Base-by-base conservation (phyloP, 306 rosid genomes). In the Cicer chorassanicum region DNA sequence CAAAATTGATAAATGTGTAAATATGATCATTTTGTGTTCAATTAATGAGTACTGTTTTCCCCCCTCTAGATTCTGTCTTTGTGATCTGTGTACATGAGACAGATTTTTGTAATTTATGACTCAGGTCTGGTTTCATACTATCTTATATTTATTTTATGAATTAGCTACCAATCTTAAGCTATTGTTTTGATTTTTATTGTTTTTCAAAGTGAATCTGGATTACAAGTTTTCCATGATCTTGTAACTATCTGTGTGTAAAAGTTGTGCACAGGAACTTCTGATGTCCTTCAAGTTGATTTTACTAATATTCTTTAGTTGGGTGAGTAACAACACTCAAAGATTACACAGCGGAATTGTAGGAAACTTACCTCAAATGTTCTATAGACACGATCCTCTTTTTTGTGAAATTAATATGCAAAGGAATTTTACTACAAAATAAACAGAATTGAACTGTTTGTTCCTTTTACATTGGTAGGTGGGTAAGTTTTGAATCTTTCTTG, bases 31-130 rank as follows among this genome's bases (percentile, higher is more conserved):
- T 44, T 18, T 46, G 9, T 68, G 61, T 60, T 79, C 70, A 9
- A 59, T 41, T 39, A 6, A 16, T 15, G 69, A 41, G 41, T 70
- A 55, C 68, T 40, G 39, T 44, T 79, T 39, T 19, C 13, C 13
- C 75, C 45, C n/a, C 38, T 63, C 34, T 39, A 62, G 68, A 54
- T 78, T 40, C 66, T 53, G 41, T 69, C 50, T 80, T 48, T 21
- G 42, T 50, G 76, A 65, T 50, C 36, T 48, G 21, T 21, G n/a
- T 38, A 21, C 15, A 74, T 50, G 43, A 21, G 19, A 76, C 39
- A 66, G 63, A 11, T 85, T 80, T 45, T 69, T 10, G 61, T 54
- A 54, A 29, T 69, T 63, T 65, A 56, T 55, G 61, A 79, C 51
- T 15, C 62, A 57, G 13, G 10, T 57, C 64, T 21, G 15, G 14